Evolutionary conservation across 179 eudicot genomes (phyloP), one percentile per base, ranked within the genome.

Genomic region (Drosera spatulata): DNA sequence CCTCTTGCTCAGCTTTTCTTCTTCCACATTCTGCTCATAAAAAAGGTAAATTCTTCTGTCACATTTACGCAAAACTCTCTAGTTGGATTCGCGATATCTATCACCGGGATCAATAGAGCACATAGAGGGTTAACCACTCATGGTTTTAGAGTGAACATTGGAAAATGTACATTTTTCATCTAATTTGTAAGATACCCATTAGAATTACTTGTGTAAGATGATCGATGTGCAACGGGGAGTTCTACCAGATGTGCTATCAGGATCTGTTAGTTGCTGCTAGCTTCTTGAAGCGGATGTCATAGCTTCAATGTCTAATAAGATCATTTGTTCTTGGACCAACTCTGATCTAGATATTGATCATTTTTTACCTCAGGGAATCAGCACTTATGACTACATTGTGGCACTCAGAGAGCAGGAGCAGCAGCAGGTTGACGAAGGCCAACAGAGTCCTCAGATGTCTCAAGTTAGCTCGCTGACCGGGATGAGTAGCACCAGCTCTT

Each of bases 371-470:
- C 68, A 94, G 99, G 99, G 99, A 50, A 82, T 94, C 33, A 94
- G 94, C 80, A 94, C 99, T 44, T 94, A 94, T 63, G 99, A 94
- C 75, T 94, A 94, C 71, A 94, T 94, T 40, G 89, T 94, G 68
- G 99, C 99, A 58, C 74, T 94, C 62, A 81, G 99, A 68, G 99
- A 94, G 64, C 99, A 94, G 72, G 99, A 94, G 53, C 96, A 91
- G 64, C 85, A 79, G 64, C 85, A 79, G 77, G 95, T 77, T 61
- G 79, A 59, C 41, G 97, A 83, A 54, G 94, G 90, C 10, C 96
- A 87, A 63, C 99, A 90, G 70, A 94, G 99, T 69, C 96, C 97
- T 50, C 99, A 90, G 67, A 90, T 94, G 99, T 94, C 99, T 10
- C 85, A 72, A 54, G 88, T 69, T 43, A 94, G 99, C 85, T 94